Percentiles rank a stretch among this genome's conserved stretches.
phyloP scores from a whole-genome alignment of 2,329 filamentous ascomycete genomes.

The Trichophyton schoenleinii region DNA sequence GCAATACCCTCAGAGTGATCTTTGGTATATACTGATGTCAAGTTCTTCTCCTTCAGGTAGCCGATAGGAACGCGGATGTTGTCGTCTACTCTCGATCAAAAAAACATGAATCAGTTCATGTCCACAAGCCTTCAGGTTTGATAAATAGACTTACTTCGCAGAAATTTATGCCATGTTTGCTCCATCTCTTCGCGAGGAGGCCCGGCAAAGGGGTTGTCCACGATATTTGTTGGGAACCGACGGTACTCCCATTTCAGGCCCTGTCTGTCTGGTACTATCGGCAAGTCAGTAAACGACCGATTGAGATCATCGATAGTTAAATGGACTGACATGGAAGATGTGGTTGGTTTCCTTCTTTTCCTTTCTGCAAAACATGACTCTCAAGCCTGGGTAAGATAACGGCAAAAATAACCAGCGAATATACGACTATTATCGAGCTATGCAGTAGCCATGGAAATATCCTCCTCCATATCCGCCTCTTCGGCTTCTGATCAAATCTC shows the following conservation, averaged over 20 bases:
- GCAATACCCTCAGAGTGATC: neutral
- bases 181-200: neutral
- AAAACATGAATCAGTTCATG: neutral
- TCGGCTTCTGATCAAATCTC: neutral
- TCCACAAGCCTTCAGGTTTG: neutral
- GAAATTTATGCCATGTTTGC: neutral
- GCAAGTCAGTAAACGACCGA: neutral
- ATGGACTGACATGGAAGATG: neutral
- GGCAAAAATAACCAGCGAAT: neutral
- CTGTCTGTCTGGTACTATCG: neutral
- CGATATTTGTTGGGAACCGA: neutral
- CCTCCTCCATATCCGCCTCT: neutral
- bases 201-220: neutral
- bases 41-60: neutral
- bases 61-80: neutral
- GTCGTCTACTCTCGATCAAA: neutral
- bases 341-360: neutral
- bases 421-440: neutral
- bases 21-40: neutral
- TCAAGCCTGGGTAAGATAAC: neutral
- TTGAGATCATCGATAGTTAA: neutral
- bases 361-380: neutral
- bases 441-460: neutral
- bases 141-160: neutral
- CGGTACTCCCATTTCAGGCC: neutral